Evolutionary conservation across 306 rosid species (phyloP), one percentile per base, ranked within the genome.

Genomic region (Cucumis cinereus): DNA sequence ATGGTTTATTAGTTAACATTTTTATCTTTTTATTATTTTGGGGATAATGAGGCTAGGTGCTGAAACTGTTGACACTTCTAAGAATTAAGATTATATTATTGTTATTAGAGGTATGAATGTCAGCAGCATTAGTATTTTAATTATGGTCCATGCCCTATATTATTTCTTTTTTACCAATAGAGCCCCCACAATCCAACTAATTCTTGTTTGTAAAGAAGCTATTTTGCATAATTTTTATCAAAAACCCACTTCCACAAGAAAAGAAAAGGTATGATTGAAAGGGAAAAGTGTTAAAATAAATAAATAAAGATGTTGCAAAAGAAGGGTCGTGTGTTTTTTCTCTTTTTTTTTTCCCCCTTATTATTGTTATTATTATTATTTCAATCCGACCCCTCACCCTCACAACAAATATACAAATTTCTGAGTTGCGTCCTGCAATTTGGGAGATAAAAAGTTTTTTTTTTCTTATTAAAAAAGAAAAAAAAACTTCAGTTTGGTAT

Each of bases 181-280:
- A 72, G 61, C 47, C 47, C 47, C 76, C 76, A 72, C 76, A 72
- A 10, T 52, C 45, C 76, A 50, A 72, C 61, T 52, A 52, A 72
- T 72, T 49, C 61, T 72, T 49, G 57, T 49, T 24, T 24, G 61
- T 52, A 50, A 49, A 72, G 59, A 24, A 26, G 13, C 28, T 15
- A 16, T 49, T 71, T 45, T 69, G 56, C 74, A 70, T 26, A 23
- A 47, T 49, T 72, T 72, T 49, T 47, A 1, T 49, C 24, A 28
- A 50, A 26, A 28, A 22, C 40, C 61, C 61, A 28, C 26, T 72
- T 20, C 30, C 26, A 72, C 16, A 28, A 72, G 61, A 17, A 72
- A 49, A 22, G 3, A 30, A 30, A 30, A 3, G 35, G 58, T 47
- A 15, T 70, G 58, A 26, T 70, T 70, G 57, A 47, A 67, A 13